Evolutionary conservation across 495 filamentous ascomycete genomes (phyloP), one percentile per base, ranked within the genome.

Genomic region (Staphylotrichum tortipilum): DNA sequence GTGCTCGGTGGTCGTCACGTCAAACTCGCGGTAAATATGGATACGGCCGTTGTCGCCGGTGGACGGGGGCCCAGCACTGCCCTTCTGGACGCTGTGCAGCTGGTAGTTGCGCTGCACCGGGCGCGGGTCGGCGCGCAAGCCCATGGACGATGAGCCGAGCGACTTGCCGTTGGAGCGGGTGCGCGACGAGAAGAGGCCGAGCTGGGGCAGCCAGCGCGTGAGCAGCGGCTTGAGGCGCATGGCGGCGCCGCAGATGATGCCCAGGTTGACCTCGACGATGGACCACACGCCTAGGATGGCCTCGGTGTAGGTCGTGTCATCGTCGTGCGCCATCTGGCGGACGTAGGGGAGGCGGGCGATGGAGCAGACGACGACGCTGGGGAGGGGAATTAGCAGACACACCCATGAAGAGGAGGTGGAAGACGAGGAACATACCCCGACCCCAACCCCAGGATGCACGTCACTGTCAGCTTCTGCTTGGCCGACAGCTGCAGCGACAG

Each of bases 251-350:
- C 66, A 68, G 30, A 67, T 49, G n/a, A 71, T 64, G 9, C 61
- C 67, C 8, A 68, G 44, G 47, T 62, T 65, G 19, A 67, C 55
- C 33, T 71, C 68, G 2, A 71, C 50, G 1, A 55, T 57, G 12
- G 71, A 72, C 71, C 69, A 74, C 11, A 69, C 56, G 12, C 54
- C 54, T n/a, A 56, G 46, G 4, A 56, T 50, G 36, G 47, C 58
- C 29, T 60, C 50, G 10, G 43, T 35, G 42, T 53, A 57, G 24
- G 58, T 57, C 3, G 47, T 14, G 41, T 60, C 54, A 12, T 44
- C 17, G 34, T 44, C 36, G 35, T 43, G 26, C 23, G n/a, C 18
- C 35, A 60, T 42, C 4, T 19, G 8, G 35, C 44, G 23, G 10
- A 57, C 51, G 34, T 57, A 57, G 1, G 58, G 51, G n/a, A 55